A percentile compares a stretch with the other conserved stretches of the same genome.
Conservation (phyloP, 495 filamentous ascomycete species). For the Filosporella fistucella region DNA sequence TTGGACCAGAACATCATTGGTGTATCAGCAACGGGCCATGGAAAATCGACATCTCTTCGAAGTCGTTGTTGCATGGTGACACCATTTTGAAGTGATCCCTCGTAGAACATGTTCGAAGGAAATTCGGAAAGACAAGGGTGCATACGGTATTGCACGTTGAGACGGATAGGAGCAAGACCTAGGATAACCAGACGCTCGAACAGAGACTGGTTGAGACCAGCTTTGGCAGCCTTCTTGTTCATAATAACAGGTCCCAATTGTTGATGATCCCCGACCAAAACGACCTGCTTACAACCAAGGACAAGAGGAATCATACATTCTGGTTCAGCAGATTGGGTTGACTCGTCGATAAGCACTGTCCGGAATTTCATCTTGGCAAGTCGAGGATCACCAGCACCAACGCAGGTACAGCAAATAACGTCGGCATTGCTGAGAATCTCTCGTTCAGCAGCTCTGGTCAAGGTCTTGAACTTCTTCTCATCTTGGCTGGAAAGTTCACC, state of each 20-base stretch:
- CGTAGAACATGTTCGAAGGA: slow-evolving; percentile 99
- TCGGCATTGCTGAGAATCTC: slow-evolving; percentile 95
- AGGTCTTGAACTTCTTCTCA: slow-evolving; percentile 95
- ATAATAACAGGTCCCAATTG: slow-evolving; percentile 98
- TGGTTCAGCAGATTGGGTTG: slow-evolving; percentile 97
- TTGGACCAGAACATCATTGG: slow-evolving; percentile 99
- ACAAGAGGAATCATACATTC: slow-evolving; percentile 99
- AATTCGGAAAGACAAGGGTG: slow-evolving; percentile 97
- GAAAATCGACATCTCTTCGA: slow-evolving; percentile 93
- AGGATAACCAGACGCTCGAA: slow-evolving; percentile 96
- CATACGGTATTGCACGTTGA: slow-evolving; percentile 99
- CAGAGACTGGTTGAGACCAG: slow-evolving; percentile 92
- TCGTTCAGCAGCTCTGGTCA: slow-evolving; percentile 89
- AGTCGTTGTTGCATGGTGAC: slow-evolving; percentile 86
- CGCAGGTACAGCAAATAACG: slow-evolving; percentile 98
- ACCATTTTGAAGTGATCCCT: slow-evolving; percentile 94
- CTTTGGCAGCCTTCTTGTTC: slow-evolving; percentile 99
- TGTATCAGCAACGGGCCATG: slow-evolving; percentile 89
- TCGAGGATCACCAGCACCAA: slow-evolving; percentile 94
- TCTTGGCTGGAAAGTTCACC: slow-evolving; percentile 94
- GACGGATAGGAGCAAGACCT: slow-evolving; percentile 83
- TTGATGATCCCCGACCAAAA: slow-evolving; percentile 97
- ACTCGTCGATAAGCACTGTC: slow-evolving; percentile 96
- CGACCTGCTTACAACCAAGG: slow-evolving; percentile 96
- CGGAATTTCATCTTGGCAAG: slow-evolving; percentile 96